These are phyloP conservation scores for Colletotrichum viniferum DNA, from an alignment of 2,329 filamentous ascomycete genomes.

Conservation along the genomic window DNA sequence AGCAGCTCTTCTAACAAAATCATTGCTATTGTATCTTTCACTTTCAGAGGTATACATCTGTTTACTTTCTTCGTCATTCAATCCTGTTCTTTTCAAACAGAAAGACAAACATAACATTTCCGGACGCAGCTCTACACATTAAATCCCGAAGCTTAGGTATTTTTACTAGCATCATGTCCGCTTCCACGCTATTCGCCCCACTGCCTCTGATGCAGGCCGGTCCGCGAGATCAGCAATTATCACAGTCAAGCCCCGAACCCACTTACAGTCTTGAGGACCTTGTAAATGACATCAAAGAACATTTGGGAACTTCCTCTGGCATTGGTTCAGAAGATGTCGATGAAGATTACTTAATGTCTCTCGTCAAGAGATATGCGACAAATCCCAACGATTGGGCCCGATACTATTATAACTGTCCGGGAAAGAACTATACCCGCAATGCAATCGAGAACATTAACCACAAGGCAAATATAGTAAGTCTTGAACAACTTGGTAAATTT, in stretches of 20 bases:
- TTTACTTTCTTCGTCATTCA: background rate
- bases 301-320: background rate
- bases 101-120: background rate
- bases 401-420: background rate
- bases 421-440: background rate
- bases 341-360: background rate
- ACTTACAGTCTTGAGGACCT: background rate
- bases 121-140: background rate
- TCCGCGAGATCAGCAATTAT: background rate
- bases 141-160: background rate
- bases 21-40: background rate
- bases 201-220: background rate
- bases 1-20: background rate
- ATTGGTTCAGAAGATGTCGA: background rate
- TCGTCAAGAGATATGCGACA: background rate
- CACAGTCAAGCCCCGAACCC: background rate
- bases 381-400: background rate
- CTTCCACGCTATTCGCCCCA: background rate
- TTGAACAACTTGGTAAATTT: accelerated
- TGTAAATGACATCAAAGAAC: background rate
- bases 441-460: background rate
- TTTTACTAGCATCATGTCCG: background rate
- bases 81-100: background rate
- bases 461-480: background rate
- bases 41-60: background rate